Evolutionary conservation across 2,329 filamentous ascomycete genomes (phyloP), one percentile per base, ranked within the genome.

Genomic region (Botrytis hyacinthi): DNA sequence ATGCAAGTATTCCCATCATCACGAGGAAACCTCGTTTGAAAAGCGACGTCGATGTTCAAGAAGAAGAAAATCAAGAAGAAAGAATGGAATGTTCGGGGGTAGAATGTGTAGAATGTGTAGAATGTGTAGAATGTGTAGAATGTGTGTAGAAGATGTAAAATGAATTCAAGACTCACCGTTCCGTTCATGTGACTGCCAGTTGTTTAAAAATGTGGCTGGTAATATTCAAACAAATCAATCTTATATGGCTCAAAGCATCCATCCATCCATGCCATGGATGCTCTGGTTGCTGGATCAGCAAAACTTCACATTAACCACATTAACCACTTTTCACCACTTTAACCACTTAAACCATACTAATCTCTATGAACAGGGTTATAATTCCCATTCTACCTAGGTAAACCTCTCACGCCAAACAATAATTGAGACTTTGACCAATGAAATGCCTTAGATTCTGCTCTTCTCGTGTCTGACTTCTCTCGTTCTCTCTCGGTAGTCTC

Each of bases 141-240:
- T 35, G 35, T 35, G 35, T 7, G n/a, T 29, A 9, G 6, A 18
- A 54, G 3, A n/a, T 3, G 48, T 51, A 14, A 14, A 14, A 51
- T 51, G 48, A 14, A 54, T 14, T n/a, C 2, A 9, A 29, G 51
- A 57, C 59, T 61, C 59, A 61, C 59, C 59, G 59, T 61, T 40
- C 59, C 59, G 59, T 61, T 40, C 59, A 61, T 61, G 59, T 61
- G 59, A 61, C 35, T 61, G 59, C 35, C 35, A 40, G 35, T 61
- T 61, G 59, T 61, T 61, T 57, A 57, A 61, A 61, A 40, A 61
- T 61, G 59, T 61, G 59, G 59, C 59, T 61, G 59, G 59, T 37
- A 26, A 61, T 22, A 40, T 16, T 16, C 26, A 44, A 44, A 37
- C 22, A n/a, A 61, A 44, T 61, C 22, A n/a, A 61, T 40, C 26